A percentile compares a stretch with the other conserved stretches of the same genome.
Conservation (phyloP, 768 basidiomycete species). For the Clavulina sp. region DNA sequence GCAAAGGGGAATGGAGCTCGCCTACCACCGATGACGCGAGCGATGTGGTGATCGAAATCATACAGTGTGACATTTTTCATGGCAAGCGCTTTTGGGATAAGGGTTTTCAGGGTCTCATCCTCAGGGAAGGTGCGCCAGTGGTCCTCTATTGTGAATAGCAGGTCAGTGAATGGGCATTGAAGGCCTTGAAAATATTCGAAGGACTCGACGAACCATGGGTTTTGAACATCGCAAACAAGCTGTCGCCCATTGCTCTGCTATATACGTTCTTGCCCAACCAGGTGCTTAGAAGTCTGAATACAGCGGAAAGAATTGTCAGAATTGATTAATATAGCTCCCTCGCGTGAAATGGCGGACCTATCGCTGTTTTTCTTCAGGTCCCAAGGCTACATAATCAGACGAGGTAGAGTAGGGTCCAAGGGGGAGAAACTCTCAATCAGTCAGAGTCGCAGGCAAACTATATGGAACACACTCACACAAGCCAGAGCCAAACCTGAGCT, state of each 20-base stretch:
- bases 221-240: background rate
- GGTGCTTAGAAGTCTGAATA: background rate
- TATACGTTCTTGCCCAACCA: background rate
- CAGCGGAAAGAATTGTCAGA: too few species aligned
- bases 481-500: conserved; percentile 49
- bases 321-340: too few species aligned
- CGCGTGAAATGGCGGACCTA: background rate
- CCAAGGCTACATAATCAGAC: conserved; percentile 6
- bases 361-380: conserved; percentile 8
- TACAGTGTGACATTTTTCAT: conserved; percentile 9
- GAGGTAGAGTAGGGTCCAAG: too few species aligned
- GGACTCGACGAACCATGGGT: background rate
- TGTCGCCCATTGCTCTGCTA: background rate
- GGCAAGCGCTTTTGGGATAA: background rate
- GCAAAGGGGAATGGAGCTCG: conserved; percentile 5
- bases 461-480: conserved; percentile 36
- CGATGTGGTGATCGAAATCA: conserved; percentile 8
- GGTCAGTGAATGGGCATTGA: background rate
- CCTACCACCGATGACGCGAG: conserved; percentile 8
- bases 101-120: background rate
- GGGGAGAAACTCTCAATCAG: too few species aligned
- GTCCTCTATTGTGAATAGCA: too few species aligned
- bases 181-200: background rate
- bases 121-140: too few species aligned
- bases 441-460: background rate